These are phyloP conservation scores for Fusarium vanettenii DNA, from an alignment of 2,329 filamentous ascomycete species.

Conservation along the genomic window DNA sequence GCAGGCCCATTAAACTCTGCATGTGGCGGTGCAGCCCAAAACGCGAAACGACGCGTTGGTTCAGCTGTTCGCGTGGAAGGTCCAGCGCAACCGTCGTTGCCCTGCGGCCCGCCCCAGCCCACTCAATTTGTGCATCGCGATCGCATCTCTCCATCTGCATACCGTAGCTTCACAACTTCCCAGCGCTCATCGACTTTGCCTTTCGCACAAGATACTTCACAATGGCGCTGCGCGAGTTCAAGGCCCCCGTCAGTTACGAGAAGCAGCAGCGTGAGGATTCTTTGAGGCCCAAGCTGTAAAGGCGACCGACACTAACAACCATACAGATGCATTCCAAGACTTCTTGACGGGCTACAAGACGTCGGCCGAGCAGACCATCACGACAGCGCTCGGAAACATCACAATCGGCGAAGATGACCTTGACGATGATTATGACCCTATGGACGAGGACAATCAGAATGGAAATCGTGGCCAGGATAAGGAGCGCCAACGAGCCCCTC, in stretches of 20 bases:
- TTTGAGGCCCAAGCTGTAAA: conserved; percentile 1
- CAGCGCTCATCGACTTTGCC: conserved; percentile 29
- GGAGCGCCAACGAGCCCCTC: conserved; percentile 66
- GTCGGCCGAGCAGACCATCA: conserved; percentile 75
- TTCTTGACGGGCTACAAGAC: conserved; percentile 93
- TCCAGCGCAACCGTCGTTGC: conserved; percentile 36
- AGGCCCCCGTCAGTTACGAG: conserved; percentile 85
- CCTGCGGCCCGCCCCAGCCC: conserved; percentile 46
- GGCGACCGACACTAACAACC: conserved; percentile 43
- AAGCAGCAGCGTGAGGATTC: conserved; percentile 78
- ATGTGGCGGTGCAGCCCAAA: conserved; percentile 43
- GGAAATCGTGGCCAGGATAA: conserved; percentile 62
- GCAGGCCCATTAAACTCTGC: conserved; percentile 41
- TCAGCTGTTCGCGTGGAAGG: conserved; percentile 9
- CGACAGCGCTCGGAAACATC: conserved; percentile 85
- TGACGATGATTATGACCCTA: conserved; percentile 92
- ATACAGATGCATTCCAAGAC: conserved; percentile 81
- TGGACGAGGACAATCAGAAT: conserved; percentile 81
- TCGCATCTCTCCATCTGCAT: conserved; percentile 31
- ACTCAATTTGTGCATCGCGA: conserved; percentile 47
- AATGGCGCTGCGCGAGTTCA: conserved; percentile 90
- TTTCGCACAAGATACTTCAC: conserved; percentile 42
- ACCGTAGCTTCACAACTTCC: conserved; percentile 15
- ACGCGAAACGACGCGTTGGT: conserved; percentile 51
- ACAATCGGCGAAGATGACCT: conserved; percentile 88